Base-by-base conservation (phyloP, 2,329 filamentous ascomycete species). In the Xylariaceae sp. region DNA sequence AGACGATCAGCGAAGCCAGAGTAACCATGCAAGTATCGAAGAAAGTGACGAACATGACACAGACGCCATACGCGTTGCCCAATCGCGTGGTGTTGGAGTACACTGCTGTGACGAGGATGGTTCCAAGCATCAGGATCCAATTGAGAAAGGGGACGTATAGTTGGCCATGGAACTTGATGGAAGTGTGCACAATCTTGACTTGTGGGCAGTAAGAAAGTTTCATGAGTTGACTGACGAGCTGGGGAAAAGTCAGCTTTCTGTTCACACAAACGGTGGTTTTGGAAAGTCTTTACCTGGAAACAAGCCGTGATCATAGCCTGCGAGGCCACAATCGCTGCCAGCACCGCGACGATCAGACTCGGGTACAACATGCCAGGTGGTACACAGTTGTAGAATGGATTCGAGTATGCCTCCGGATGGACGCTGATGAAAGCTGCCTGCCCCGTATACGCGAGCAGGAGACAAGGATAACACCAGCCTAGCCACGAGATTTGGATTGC, bases 1-100 rank as follows among this genome's bases (percentile, higher is more conserved):
- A 90, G 30, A 88, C 81, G 29, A 89, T 71, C 2, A 89, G 70
- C 0, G 85, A 81, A 2, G 85, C 82, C 1, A 90, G 66, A 0
- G 83, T 76, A 2, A 88, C 81, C 73, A 91, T 81, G 60, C 76
- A 83, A 0, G 85, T 89, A 41, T 83, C 84, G 55, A 90, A 81
- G 58, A 89, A 87, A 0, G 85, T 87, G 33, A 89, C 86, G 37
- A 87, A 78, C 52, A 89, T 87, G 57, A 90, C 86, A 50, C 86
- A 90, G 7, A 87, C 81, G 30, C 86, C 85, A 52, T 89, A 89
- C 0, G 85, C 85, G 53, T 88, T 80, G 18, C 85, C 85, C 0
- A 89, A 72, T 41, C 72, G 72, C 1, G 80, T 85, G 1, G 83
- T 85, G 72, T 79, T 58, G 19, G 51, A 59, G 64, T 87, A 89